A percentile compares a stretch with the other conserved stretches of the same genome.
Conservation (phyloP, 2,329 filamentous ascomycete genomes). For the Coniochaeta sp. region DNA sequence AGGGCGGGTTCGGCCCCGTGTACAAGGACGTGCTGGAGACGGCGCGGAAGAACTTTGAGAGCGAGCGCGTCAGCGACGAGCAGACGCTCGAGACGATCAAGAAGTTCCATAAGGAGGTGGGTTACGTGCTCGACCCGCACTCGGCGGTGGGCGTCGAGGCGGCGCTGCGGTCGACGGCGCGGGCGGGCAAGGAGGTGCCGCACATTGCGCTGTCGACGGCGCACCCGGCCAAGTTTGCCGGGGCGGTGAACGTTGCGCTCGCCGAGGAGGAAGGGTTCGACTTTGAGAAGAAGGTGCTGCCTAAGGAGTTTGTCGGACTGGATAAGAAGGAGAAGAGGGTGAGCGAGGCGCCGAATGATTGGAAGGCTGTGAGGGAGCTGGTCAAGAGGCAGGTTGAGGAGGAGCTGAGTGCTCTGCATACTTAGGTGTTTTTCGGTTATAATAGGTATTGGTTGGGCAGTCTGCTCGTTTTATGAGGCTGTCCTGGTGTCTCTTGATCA, state of each 20-base stretch:
- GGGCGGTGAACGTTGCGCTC: slow-evolving; percentile 75
- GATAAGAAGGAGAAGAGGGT: slow-evolving; percentile 70
- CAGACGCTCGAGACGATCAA: slow-evolving; percentile 64
- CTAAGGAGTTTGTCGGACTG: slow-evolving; percentile 73
- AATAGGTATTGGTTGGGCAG: too few relatives aligned
- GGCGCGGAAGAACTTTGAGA: slow-evolving; percentile 71
- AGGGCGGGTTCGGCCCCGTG: slow-evolving; percentile 75
- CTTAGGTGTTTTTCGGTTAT: neutral
- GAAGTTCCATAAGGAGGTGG: slow-evolving; percentile 38
- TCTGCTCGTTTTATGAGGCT: too few relatives aligned
- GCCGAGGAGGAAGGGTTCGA: slow-evolving; percentile 64
- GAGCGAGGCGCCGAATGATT: slow-evolving; percentile 60
- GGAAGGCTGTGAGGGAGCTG: slow-evolving; percentile 68
- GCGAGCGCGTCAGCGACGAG: slow-evolving; percentile 61
- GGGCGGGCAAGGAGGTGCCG: slow-evolving; percentile 42
- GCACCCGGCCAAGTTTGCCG: slow-evolving; percentile 90
- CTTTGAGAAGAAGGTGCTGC: slow-evolving; percentile 69
- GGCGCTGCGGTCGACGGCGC: slow-evolving; percentile 12
- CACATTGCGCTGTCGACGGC: slow-evolving; percentile 88
- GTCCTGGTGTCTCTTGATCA: too few relatives aligned
- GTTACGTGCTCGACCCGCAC: slow-evolving; percentile 88
- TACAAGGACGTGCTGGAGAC: slow-evolving; percentile 63
- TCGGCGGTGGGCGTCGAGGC: slow-evolving; percentile 74
- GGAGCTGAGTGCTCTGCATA: slow-evolving; percentile 35
- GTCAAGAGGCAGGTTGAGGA: slow-evolving; percentile 67